These are phyloP conservation scores for Dryadomyces quercivorus DNA, from an alignment of 2,329 filamentous ascomycete genomes.

Conservation along the genomic window DNA sequence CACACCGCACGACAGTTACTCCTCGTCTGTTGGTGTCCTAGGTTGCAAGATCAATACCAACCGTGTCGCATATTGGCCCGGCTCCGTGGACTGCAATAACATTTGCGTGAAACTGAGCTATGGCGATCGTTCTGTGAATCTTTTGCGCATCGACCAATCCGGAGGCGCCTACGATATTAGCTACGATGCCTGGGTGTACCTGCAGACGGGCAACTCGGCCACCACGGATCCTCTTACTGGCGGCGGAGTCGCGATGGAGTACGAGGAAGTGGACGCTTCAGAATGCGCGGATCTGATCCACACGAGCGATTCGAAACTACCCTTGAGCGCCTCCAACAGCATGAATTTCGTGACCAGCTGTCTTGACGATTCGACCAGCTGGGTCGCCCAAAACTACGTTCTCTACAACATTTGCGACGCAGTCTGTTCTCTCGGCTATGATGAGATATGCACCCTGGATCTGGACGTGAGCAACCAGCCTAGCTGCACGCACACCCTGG, in stretches of 20 bases:
- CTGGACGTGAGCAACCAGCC: constrained; percentile 34
- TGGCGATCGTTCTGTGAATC: constrained; percentile 36
- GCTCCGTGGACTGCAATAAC: constrained; percentile 37
- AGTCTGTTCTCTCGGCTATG: constrained; percentile 33
- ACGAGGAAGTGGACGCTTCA: constrained; percentile 31
- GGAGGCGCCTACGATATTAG: constrained; percentile 43
- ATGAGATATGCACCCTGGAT: constrained; percentile 35
- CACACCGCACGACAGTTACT: constrained; percentile 45
- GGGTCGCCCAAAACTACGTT: constrained; percentile 38
- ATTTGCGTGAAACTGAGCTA: constrained; percentile 43
- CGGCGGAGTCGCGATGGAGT: constrained; percentile 38
- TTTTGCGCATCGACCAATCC: constrained; percentile 46
- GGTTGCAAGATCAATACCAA: constrained; percentile 50
- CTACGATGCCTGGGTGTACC: constrained; percentile 51
- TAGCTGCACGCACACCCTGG: constrained; percentile 33
- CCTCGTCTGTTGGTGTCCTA: constrained; percentile 43
- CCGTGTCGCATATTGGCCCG: constrained; percentile 50
- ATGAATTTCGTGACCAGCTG: constrained; percentile 41
- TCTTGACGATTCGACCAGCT: constrained; percentile 28
- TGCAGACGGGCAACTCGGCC: constrained; percentile 37
- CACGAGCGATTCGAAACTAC: constrained; percentile 35
- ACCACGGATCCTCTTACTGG: constrained; percentile 30
- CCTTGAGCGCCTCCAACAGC: constrained; percentile 42
- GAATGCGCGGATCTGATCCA: constrained; percentile 38
- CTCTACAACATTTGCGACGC: constrained; percentile 42